Evolutionary conservation across 2,329 filamentous ascomycete species (phyloP).

Genomic region (Sclerotinia nivalis): DNA sequence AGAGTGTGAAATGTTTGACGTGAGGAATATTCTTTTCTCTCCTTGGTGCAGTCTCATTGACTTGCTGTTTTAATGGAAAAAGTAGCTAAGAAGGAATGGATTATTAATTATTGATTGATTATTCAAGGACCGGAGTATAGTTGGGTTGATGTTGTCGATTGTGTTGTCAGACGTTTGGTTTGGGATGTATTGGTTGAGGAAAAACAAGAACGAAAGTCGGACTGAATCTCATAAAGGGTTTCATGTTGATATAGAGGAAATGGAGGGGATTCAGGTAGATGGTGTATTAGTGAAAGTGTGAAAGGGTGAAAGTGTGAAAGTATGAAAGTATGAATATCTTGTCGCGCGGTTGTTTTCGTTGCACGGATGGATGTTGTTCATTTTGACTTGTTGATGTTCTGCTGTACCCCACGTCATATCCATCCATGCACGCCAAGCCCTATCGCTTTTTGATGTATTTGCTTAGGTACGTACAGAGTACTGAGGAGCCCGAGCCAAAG

Average conservation of each 20-base stretch:
- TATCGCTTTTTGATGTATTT: not conserved
- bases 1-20: not conserved
- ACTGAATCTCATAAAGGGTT: not conserved
- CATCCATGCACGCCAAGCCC: conserved; percentile 1
- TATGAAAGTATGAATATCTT: not conserved
- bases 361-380: conserved; percentile 4
- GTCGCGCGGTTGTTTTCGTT: conserved; percentile 15
- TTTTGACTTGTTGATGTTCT: not conserved
- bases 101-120: not conserved
- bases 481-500: not conserved
- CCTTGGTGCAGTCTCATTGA: conserved; percentile 3
- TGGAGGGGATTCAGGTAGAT: not conserved
- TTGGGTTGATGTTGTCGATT: not conserved
- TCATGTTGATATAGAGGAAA: not conserved
- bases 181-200: not conserved
- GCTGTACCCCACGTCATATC: not conserved
- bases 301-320: no score
- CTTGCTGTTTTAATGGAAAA: conserved; percentile 9
- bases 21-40: conserved; percentile 1
- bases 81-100: no score
- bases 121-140: not conserved
- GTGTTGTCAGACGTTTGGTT: not conserved
- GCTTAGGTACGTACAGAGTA: not conserved
- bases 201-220: not conserved
- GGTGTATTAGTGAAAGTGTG: not conserved